phyloP scores from a whole-genome alignment of 1,139 yeast species.

The Magnusiomyces tetraspermus region DNA sequence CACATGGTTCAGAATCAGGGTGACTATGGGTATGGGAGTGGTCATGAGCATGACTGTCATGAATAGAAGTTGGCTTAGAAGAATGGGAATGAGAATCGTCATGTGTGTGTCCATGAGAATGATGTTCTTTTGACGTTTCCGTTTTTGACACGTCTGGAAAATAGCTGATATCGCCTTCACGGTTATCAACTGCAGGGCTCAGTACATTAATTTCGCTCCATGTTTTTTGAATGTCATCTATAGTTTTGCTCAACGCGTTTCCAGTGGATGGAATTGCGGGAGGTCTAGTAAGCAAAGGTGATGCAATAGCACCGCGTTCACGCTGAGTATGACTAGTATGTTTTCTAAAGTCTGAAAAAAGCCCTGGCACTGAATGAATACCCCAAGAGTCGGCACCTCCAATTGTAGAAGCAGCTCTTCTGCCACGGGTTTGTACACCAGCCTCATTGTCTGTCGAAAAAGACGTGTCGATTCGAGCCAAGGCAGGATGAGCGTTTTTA shows the following conservation, averaged over 20 bases:
- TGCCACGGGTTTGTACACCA: not conserved
- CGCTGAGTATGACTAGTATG: constrained; percentile 25
- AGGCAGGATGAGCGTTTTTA: not conserved
- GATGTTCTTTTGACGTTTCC: not conserved
- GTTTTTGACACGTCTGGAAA: not conserved
- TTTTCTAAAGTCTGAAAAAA: constrained; percentile 32
- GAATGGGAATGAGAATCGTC: constrained; percentile 7
- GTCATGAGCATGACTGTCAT: constrained; percentile 3
- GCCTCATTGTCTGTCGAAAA: not conserved
- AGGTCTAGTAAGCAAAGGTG: not conserved
- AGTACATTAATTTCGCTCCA: not conserved
- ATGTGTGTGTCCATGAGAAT: constrained; percentile 8
- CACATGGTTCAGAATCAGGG: constrained; percentile 7
- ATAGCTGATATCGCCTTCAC: not conserved
- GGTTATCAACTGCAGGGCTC: not conserved
- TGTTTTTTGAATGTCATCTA: not conserved
- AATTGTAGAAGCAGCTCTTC: constrained; percentile 3
- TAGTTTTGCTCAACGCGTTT: not conserved
- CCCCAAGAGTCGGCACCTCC: constrained; percentile 27
- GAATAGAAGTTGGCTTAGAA: constrained; percentile 8
- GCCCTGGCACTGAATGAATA: constrained; percentile 32
- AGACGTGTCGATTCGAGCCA: not conserved
- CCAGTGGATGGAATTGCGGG: not conserved
- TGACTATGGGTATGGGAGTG: constrained; percentile 9
- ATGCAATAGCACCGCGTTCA: not conserved